phyloP scores from a whole-genome alignment of 1,284 basidiomycete species.

The Mycosarcoma maydis region DNA sequence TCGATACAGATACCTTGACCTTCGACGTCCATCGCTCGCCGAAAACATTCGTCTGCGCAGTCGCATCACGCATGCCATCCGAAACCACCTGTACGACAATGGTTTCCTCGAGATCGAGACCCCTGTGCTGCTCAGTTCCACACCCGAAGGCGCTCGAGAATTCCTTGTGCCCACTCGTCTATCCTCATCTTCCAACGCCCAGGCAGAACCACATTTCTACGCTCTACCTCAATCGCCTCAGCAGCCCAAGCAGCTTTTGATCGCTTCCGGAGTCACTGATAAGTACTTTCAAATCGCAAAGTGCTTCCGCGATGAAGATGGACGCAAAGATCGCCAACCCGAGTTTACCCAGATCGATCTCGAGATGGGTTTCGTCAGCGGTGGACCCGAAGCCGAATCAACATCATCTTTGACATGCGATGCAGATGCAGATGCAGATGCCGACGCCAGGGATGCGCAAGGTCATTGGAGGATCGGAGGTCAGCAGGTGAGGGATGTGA shows the following conservation, averaged over 20 bases:
- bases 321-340: slow-evolving; percentile 90
- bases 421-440: no score
- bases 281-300: slow-evolving; percentile 90
- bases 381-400: slow-evolving; percentile 72
- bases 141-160: slow-evolving; percentile 92
- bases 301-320: slow-evolving; percentile 95
- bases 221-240: slow-evolving; percentile 93
- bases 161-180: slow-evolving; percentile 88
- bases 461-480: slow-evolving; percentile 76
- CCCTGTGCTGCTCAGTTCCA: slow-evolving; percentile 88
- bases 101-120: slow-evolving; percentile 91
- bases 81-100: slow-evolving; percentile 78
- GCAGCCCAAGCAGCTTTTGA: slow-evolving; percentile 92
- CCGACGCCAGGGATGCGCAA: slow-evolving; percentile 24
- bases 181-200: slow-evolving; percentile 47
- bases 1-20: slow-evolving; percentile 86
- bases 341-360: slow-evolving; percentile 97
- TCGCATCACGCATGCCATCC: slow-evolving; percentile 79
- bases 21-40: slow-evolving; percentile 78
- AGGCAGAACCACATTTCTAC: slow-evolving; percentile 76
- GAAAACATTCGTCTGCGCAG: slow-evolving; percentile 82
- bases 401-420: no score
- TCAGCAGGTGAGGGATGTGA: slow-evolving; percentile 51
- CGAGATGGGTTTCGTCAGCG: slow-evolving; percentile 93
- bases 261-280: slow-evolving; percentile 88